Evolutionary conservation across 805 yeast genomes (phyloP).

Genomic region (Alloascoidea africana): DNA sequence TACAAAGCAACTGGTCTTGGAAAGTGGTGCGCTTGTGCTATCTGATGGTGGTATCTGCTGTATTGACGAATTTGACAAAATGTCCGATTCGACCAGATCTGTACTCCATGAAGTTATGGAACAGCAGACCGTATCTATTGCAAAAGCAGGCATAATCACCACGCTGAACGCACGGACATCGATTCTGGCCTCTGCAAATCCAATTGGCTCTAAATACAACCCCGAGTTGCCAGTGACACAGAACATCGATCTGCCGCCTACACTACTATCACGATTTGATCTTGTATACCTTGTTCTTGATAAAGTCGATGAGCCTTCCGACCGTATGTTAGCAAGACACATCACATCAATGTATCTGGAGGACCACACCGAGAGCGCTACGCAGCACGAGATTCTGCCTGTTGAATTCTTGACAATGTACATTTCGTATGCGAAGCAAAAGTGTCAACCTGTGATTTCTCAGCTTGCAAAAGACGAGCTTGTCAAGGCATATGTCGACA

Average conservation of each 20-base stretch:
- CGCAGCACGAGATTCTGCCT: constrained; percentile 57
- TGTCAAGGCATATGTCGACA: constrained; percentile 78
- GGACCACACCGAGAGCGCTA: constrained; percentile 63
- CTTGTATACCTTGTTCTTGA: constrained; percentile 85
- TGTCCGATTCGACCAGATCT: constrained; percentile 88
- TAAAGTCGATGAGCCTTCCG: constrained; percentile 76
- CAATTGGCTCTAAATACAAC: constrained; percentile 89
- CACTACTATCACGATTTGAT: constrained; percentile 87
- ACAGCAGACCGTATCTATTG: constrained; percentile 95
- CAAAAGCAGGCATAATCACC: constrained; percentile 96
- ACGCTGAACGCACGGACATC: constrained; percentile 95
- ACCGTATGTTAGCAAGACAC: constrained; percentile 79
- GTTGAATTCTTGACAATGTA: constrained; percentile 79
- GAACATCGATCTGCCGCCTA: constrained; percentile 94
- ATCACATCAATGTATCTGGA: constrained; percentile 85
- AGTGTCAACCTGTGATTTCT: constrained; percentile 65
- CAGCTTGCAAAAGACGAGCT: constrained; percentile 71
- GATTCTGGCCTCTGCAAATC: constrained; percentile 91
- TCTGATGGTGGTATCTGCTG: constrained; percentile 98
- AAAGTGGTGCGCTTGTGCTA: constrained; percentile 89
- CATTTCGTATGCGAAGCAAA: constrained; percentile 88
- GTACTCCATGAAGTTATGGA: constrained; percentile 98
- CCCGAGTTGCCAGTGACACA: constrained; percentile 91
- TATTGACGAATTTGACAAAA: constrained; percentile 96
- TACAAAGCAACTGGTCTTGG: constrained; percentile 84